phyloP scores from a whole-genome alignment of 352 stramenopile species.

The Globisporangium parvum region DNA sequence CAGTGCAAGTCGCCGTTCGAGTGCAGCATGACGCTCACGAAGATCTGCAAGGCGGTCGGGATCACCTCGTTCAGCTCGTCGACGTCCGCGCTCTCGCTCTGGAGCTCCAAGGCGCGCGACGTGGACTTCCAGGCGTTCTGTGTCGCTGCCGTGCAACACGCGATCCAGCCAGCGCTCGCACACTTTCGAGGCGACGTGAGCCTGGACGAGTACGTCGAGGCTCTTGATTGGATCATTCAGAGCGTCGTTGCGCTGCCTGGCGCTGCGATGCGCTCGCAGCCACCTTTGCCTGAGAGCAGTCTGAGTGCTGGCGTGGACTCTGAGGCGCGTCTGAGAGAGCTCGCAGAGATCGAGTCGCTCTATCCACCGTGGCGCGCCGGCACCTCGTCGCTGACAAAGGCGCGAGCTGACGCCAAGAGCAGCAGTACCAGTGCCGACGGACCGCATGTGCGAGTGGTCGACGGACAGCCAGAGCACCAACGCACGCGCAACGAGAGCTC shows the following conservation, averaged over 20 bases:
- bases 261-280: neutral
- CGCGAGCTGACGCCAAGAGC: slow-evolving; percentile 1
- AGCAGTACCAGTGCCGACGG: neutral
- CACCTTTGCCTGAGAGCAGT: neutral
- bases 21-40: slow-evolving; percentile 49
- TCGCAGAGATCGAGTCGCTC: slow-evolving; percentile 38
- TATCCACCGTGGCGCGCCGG: slow-evolving; percentile 35
- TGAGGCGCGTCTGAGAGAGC: slow-evolving; percentile 25
- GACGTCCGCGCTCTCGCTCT: slow-evolving; percentile 18
- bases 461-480: neutral
- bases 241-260: slow-evolving; percentile 22
- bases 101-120: slow-evolving; percentile 16
- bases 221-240: slow-evolving; percentile 34
- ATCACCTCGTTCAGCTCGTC: slow-evolving; percentile 22
- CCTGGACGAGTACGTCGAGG: slow-evolving; percentile 32
- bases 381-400: slow-evolving; percentile 15
- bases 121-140: slow-evolving; percentile 51
- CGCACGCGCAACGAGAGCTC: neutral
- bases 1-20: slow-evolving; percentile 36
- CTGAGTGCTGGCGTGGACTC: neutral
- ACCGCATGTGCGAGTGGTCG: too few species aligned
- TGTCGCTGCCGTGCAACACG: slow-evolving; percentile 29
- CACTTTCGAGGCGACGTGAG: slow-evolving; percentile 44
- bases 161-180: slow-evolving; percentile 42
- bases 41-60: slow-evolving; percentile 47